Evolutionary conservation across 257 asterid species (phyloP), one percentile per base, ranked within the genome.

Genomic region (Scutellaria galericulata): DNA sequence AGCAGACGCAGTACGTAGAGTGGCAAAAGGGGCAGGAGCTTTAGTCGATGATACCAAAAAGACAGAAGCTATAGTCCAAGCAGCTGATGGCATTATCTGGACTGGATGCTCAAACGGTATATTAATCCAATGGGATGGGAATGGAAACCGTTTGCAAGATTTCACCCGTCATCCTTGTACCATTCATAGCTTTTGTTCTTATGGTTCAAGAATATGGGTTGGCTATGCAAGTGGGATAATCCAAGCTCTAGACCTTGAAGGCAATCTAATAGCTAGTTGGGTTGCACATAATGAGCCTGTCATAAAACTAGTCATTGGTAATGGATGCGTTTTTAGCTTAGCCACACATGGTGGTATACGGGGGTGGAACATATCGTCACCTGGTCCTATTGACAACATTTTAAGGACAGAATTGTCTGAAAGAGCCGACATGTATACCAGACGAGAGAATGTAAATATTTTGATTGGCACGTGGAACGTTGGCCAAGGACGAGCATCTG

Each of bases 311-410:
- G 92, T 81, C 4, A 64, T 82, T 9, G 96, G 91, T 12, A 76
- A 78, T 42, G 88, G 89, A 50, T 77, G 83, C 68, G 57, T 90
- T 50, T 90, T 83, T 73, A 89, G 93, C 80, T 81, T 92, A 85
- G 99, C 97, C 14, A 89, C 86, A 71, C 98, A 94, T 51, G 99
- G 99, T 6, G 99, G 99, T 46, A 90, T 94, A 63, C 89, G 99
- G 3, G 99, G 95, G 70, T 94, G 99, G 99, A 85, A 71, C 74
- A 78, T 94, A 7, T 80, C 98, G 7, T 89, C 98, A 24, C 98
- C 99, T 1, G 95, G 92, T 0, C 87, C 96, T 50, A 79, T 88
- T 24, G 99, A 94, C 77, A 70, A 69, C 70, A 87, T 82, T 8
- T 14, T 94, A 67, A 79, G 91, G 66, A 71, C 78, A 11, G 93